Percentiles rank a stretch among this genome's conserved stretches.
These are phyloP conservation scores for Aspergillus piperis DNA, from an alignment of 2,329 filamentous ascomycete genomes.

Conservation along the genomic window DNA sequence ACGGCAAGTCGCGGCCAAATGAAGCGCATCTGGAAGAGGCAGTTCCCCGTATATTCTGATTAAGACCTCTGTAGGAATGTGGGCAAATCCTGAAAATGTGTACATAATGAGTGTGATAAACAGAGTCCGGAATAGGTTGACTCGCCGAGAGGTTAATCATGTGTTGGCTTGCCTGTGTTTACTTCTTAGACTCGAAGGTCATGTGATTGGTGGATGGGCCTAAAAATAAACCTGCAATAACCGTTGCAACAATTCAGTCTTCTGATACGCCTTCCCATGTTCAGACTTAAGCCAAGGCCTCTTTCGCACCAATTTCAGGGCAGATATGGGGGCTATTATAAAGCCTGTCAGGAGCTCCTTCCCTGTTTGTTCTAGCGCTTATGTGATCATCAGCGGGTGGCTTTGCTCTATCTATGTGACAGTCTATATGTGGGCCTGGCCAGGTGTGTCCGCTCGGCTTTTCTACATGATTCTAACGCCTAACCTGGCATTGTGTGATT, in stretches of 20 bases:
- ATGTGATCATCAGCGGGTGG: no score
- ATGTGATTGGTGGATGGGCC: not conserved
- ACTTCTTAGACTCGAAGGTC: not conserved
- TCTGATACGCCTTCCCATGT: no score
- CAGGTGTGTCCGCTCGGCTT: no score
- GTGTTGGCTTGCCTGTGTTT: not conserved
- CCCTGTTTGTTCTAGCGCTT: no score
- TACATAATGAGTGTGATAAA: not conserved
- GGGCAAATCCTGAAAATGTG: not conserved
- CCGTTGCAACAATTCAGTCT: not conserved
- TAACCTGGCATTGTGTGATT: no score
- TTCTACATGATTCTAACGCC: no score
- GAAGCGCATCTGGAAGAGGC: not conserved
- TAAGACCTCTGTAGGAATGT: not conserved
- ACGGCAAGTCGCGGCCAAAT: not conserved
- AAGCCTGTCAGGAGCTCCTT: no score
- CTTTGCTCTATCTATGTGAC: no score
- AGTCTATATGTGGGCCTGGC: no score
- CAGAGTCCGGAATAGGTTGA: not conserved
- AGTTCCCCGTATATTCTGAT: not conserved
- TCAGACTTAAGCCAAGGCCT: no score
- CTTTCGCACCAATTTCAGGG: no score
- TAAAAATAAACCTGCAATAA: not conserved
- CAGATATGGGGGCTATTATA: no score
- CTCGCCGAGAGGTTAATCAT: not conserved